Percentiles rank a stretch among this genome's conserved stretches.
Evolutionary conservation across 345 rosid species (phyloP).

Genomic region (Turnera subulata): DNA sequence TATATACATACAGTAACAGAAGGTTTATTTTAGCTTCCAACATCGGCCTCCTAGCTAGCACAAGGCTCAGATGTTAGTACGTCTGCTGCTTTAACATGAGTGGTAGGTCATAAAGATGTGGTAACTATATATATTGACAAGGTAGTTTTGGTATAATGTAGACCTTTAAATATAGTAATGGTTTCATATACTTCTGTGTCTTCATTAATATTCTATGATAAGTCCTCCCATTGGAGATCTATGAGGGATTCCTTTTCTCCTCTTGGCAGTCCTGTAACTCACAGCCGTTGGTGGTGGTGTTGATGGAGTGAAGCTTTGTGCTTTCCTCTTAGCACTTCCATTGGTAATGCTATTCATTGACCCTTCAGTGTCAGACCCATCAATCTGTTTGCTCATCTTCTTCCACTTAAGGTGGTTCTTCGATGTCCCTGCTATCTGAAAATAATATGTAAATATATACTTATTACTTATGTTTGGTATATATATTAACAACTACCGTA

Average conservation of each 20-base stretch:
- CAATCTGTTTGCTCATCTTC: slow-evolving; percentile 14
- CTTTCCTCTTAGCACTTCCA: slow-evolving; percentile 5
- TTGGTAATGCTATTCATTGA: slow-evolving; percentile 14
- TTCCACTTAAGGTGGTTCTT: slow-evolving; percentile 44
- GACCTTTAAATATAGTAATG: too few relatives aligned
- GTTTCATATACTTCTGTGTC: too few relatives aligned
- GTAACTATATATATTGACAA: not conserved
- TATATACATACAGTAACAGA: slow-evolving; percentile 10
- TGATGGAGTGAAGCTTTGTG: slow-evolving; percentile 22
- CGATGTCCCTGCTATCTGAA: slow-evolving; percentile 67
- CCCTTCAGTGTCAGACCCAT: slow-evolving; percentile 27
- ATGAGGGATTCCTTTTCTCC: slow-evolving; percentile 33
- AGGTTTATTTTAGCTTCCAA: not conserved
- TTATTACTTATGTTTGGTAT: too few relatives aligned
- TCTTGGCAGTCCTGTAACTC: slow-evolving; percentile 21
- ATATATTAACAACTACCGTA: too few relatives aligned
- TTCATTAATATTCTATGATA: slow-evolving; percentile 13
- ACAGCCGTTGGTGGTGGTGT: slow-evolving; percentile 27
- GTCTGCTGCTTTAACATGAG: too few relatives aligned
- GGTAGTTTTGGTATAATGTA: not conserved
- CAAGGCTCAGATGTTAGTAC: slow-evolving; percentile 16
- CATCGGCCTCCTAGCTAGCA: slow-evolving; percentile 18
- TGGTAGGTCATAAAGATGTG: not conserved
- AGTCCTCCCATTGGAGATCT: slow-evolving; percentile 32
- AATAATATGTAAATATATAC: too few relatives aligned